Evolutionary conservation across 495 filamentous ascomycete genomes (phyloP).

Genomic region (Aspergillus panamensis): DNA sequence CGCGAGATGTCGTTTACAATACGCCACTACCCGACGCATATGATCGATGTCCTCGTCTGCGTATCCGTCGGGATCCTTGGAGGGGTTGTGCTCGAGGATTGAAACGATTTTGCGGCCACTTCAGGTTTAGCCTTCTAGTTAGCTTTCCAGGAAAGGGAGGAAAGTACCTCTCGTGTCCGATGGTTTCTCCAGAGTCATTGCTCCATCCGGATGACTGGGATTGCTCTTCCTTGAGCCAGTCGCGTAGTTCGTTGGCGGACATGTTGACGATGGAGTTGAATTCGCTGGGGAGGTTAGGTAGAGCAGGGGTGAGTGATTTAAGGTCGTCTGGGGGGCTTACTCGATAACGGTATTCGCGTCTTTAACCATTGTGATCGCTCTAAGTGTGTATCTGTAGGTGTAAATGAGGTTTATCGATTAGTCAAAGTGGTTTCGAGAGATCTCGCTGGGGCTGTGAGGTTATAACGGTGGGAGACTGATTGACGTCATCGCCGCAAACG

Average conservation of each 20-base stretch:
- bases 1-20: conserved; percentile 62
- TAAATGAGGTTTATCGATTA: too few species aligned
- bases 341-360: conserved; percentile 54
- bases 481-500: not conserved
- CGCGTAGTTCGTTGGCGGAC: conserved; percentile 55
- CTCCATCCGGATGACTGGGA: conserved; percentile 56
- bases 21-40: conserved; percentile 62
- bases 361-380: conserved; percentile 50
- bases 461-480: not conserved
- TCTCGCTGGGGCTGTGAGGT: too few species aligned
- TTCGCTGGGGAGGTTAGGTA: conserved; percentile 41
- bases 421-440: too few species aligned
- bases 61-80: conserved; percentile 52
- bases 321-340: conserved; percentile 33
- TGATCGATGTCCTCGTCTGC: conserved; percentile 55
- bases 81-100: conserved; percentile 59
- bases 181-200: conserved; percentile 58
- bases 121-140: not conserved
- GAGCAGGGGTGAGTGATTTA: not conserved
- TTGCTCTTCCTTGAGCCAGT: conserved; percentile 55
- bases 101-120: conserved; percentile 62
- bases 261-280: conserved; percentile 71
- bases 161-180: conserved; percentile 59
- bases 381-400: not conserved
- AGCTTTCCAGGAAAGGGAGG: not conserved